Conservation (phyloP, 257 asterid genomes). For the Verbascum thapsus region DNA sequence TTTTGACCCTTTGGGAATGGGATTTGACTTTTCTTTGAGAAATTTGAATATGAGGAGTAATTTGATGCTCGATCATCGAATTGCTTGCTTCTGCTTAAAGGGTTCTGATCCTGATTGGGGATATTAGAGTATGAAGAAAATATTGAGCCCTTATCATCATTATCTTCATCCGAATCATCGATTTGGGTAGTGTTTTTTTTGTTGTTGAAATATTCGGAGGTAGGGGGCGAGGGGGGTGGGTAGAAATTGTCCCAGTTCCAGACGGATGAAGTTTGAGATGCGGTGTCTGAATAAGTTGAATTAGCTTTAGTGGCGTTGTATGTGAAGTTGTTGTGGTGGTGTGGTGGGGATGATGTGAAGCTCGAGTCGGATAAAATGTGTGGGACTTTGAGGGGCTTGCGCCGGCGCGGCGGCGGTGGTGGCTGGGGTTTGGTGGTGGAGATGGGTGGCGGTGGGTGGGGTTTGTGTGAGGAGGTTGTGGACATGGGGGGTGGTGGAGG, state of each 20-base stretch:
- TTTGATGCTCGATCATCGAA: slow-evolving; percentile 68
- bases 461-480: slow-evolving; percentile 41
- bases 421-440: slow-evolving; percentile 45
- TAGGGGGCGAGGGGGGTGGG: slow-evolving; percentile 97
- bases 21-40: too few species aligned
- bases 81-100: slow-evolving; percentile 34
- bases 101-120: slow-evolving; percentile 42
- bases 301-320: slow-evolving; percentile 65
- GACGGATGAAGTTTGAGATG: slow-evolving; percentile 86
- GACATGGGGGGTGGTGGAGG: slow-evolving; percentile 35
- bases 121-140: too few species aligned
- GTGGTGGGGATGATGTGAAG: slow-evolving; percentile 66
- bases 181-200: slow-evolving; percentile 27
- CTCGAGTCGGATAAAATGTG: slow-evolving; percentile 91
- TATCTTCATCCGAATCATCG: slow-evolving; percentile 37
- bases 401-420: slow-evolving; percentile 50
- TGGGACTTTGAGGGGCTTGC: slow-evolving; percentile 59
- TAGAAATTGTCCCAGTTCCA: slow-evolving; percentile 98
- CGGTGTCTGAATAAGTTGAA: slow-evolving; percentile 74
- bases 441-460: slow-evolving; percentile 44
- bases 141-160: slow-evolving; percentile 48
- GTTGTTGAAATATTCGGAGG: slow-evolving; percentile 73
- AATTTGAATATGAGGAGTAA: too few species aligned
- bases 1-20: too few species aligned
- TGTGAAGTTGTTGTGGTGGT: slow-evolving; percentile 48